phyloP scores from a whole-genome alignment of 2,329 filamentous ascomycete species.

The Rhexocercosporidium sp. region DNA sequence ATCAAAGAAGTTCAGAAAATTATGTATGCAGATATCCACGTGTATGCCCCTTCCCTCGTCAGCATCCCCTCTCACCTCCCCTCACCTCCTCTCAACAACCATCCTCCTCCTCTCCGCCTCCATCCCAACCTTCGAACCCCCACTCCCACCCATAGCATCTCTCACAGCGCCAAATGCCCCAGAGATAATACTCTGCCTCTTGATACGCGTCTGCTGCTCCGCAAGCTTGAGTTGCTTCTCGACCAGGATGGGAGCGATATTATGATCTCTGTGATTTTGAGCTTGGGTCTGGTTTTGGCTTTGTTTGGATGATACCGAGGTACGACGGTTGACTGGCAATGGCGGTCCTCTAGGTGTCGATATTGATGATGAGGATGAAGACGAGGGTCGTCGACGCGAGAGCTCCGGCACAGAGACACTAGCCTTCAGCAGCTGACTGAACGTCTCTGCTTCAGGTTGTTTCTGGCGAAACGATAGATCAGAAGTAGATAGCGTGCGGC shows the following conservation, averaged over 20 bases:
- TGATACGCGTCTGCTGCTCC: slow-evolving; percentile 2
- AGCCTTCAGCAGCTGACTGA: background rate
- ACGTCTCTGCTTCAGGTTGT: background rate
- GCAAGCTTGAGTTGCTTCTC: background rate
- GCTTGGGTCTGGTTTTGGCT: background rate
- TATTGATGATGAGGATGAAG: no score
- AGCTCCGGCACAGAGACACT: background rate
- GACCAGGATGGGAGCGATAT: background rate
- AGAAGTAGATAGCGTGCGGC: background rate
- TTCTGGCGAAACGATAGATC: background rate
- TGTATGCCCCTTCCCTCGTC: background rate
- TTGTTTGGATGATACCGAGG: no score
- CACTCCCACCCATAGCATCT: slow-evolving; percentile 13
- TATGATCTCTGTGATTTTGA: background rate
- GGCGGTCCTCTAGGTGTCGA: no score
- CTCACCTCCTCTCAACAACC: background rate
- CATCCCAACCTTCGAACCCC: background rate
- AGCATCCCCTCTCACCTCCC: background rate
- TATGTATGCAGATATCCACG: background rate
- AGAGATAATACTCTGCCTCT: slow-evolving; percentile 11
- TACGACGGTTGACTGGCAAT: no score
- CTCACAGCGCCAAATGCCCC: slow-evolving; percentile 19
- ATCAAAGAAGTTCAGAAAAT: background rate
- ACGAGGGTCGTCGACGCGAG: background rate
- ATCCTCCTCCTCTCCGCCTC: slow-evolving; percentile 16